Evolutionary conservation across 129 eudicot species (phyloP).

Genomic region (Chrysanthemum seticuspe): DNA sequence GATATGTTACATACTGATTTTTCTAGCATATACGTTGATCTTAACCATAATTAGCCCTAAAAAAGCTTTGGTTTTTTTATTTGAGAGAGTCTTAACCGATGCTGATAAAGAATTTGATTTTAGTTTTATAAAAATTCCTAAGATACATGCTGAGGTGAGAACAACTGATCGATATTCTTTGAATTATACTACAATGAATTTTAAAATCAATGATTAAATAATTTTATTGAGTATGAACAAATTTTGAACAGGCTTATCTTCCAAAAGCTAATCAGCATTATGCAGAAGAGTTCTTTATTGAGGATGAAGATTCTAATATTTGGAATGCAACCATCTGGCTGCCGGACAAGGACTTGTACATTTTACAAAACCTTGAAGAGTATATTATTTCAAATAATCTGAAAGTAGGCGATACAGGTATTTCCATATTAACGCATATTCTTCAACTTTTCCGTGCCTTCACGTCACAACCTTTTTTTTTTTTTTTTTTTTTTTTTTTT

Average conservation of each 20-base stretch:
- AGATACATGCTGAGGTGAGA: conserved; percentile 56
- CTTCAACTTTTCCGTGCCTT: not conserved
- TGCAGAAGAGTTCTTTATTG: conserved; percentile 33
- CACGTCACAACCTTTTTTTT: not conserved
- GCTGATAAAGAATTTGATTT: conserved; percentile 35
- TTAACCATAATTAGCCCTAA: conserved; percentile 39
- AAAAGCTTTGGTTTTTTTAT: conserved; percentile 41
- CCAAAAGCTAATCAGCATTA: conserved; percentile 29
- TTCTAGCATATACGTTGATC: conserved; percentile 17
- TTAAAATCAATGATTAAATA: not conserved
- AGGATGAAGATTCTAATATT: conserved; percentile 31
- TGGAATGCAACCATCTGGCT: conserved; percentile 36
- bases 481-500: not conserved
- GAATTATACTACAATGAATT: not conserved
- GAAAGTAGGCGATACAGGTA: conserved; percentile 60
- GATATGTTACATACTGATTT: not conserved
- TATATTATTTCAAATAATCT: conserved; percentile 39
- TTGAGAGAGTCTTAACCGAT: conserved; percentile 42
- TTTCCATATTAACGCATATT: conserved; percentile 7
- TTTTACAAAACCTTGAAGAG: conserved; percentile 52
- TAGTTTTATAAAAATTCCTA: conserved; percentile 46
- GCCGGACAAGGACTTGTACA: conserved; percentile 43
- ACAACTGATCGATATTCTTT: not conserved
- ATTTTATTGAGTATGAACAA: not conserved
- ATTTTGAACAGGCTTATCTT: conserved; percentile 42